phyloP scores from a whole-genome alignment of 2,329 filamentous ascomycete species.

The Fusarium piperis region DNA sequence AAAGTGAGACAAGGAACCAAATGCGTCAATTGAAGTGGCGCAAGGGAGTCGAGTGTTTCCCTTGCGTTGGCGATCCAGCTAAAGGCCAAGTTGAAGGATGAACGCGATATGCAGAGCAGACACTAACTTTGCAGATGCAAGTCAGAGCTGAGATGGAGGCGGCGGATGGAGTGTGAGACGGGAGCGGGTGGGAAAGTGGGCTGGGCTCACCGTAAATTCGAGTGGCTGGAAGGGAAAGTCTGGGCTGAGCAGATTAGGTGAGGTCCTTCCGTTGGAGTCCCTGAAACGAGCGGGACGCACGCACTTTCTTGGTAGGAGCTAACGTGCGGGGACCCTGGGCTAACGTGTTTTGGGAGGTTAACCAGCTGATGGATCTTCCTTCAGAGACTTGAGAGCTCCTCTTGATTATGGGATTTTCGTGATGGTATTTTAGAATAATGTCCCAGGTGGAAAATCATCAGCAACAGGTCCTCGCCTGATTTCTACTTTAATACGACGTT shows the following conservation, averaged over 20 bases:
- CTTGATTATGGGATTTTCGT: background rate
- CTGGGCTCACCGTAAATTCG: slow-evolving; percentile 45
- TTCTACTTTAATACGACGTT: background rate
- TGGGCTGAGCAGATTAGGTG: background rate
- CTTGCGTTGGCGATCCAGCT: background rate
- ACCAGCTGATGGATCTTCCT: background rate
- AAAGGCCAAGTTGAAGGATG: background rate
- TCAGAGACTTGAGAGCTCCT: background rate
- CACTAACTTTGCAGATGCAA: slow-evolving; percentile 29
- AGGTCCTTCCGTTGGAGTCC: background rate
- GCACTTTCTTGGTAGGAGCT: slow-evolving; percentile 1
- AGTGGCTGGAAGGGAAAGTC: slow-evolving; percentile 42
- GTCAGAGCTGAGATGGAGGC: slow-evolving; percentile 24
- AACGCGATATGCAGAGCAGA: slow-evolving; percentile 13
- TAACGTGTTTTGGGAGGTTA: background rate
- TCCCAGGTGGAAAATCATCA: background rate
- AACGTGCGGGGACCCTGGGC: background rate
- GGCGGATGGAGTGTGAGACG: too few species aligned
- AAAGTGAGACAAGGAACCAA: background rate
- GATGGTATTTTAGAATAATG: background rate
- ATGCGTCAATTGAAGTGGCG: background rate
- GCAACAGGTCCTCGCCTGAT: background rate
- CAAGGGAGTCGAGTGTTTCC: background rate
- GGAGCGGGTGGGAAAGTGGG: background rate
- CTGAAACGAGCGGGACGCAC: slow-evolving; percentile 4